phyloP scores from a whole-genome alignment of 129 eudicot genomes.

The Helichrysum umbraculigerum region DNA sequence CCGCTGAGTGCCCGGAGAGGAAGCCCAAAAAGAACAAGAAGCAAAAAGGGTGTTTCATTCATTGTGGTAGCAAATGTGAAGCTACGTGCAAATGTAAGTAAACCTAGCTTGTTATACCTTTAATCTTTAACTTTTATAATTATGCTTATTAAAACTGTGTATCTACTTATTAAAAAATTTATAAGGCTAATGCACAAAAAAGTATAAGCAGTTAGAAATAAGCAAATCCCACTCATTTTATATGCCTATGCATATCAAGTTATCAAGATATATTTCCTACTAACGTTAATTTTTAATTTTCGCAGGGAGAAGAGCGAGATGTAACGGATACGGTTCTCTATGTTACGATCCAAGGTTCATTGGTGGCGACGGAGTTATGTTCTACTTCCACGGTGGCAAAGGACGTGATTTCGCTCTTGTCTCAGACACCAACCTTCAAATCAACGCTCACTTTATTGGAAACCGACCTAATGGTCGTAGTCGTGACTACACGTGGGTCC shows the following conservation, averaged over 20 bases:
- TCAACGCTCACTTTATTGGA: constrained; percentile 66
- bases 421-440: constrained; percentile 63
- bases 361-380: constrained; percentile 74
- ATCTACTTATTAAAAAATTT: no score
- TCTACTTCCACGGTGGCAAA: constrained; percentile 70
- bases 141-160: background rate
- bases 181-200: no score
- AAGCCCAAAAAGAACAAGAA: constrained; percentile 72
- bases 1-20: constrained; percentile 58
- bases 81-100: constrained; percentile 72
- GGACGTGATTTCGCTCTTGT: constrained; percentile 51
- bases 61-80: constrained; percentile 73
- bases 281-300: background rate
- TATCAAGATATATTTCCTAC: background rate
- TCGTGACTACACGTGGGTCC: constrained; percentile 77
- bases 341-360: constrained; percentile 72
- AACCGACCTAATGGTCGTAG: constrained; percentile 53
- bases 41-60: constrained; percentile 64
- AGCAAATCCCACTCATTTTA: no score
- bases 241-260: no score
- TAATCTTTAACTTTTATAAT: background rate
- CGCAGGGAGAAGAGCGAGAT: constrained; percentile 52
- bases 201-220: no score
- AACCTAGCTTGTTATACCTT: no score
- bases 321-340: constrained; percentile 49